Percentiles rank a stretch among this genome's conserved stretches.
Conservation (phyloP, 805 yeast species). For the Wickerhamomyces xylosicus region DNA sequence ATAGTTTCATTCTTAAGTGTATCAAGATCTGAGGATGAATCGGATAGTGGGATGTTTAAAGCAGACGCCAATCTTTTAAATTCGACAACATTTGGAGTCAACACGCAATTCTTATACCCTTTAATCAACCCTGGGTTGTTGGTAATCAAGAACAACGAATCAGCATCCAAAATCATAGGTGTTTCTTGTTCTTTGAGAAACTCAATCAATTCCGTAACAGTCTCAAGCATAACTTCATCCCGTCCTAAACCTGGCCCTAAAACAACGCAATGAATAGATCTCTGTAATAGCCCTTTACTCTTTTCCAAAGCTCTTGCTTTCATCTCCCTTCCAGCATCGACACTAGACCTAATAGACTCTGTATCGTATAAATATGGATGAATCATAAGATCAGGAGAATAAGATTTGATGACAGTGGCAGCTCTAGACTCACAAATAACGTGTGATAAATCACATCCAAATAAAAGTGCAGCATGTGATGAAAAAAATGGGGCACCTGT, state of each 20-base stretch:
- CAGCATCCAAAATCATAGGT: conserved; percentile 87
- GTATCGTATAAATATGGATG: conserved; percentile 73
- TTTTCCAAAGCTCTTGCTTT: conserved; percentile 38
- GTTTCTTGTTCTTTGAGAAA: conserved; percentile 41
- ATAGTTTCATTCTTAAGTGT: conserved; percentile 19
- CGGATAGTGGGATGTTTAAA: conserved; percentile 22
- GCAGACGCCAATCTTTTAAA: conserved; percentile 57
- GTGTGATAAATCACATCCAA: conserved; percentile 87
- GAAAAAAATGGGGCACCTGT: conserved; percentile 96
- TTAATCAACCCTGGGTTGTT: conserved; percentile 41
- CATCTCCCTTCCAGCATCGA: conserved; percentile 24
- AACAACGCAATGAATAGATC: conserved; percentile 66
- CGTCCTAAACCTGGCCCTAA: conserved; percentile 95
- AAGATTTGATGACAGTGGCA: conserved; percentile 70
- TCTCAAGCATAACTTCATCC: conserved; percentile 53
- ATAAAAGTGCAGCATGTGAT: conserved; percentile 71
- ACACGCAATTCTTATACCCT: conserved; percentile 48
- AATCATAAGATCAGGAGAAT: conserved; percentile 91
- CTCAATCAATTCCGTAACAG: conserved; percentile 46
- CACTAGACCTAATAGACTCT: conserved; percentile 14
- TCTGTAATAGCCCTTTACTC: conserved; percentile 40
- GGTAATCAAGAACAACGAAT: conserved; percentile 64
- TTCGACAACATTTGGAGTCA: conserved; percentile 90
- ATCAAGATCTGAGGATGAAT: conserved; percentile 1
- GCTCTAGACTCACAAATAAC: conserved; percentile 78